Percentiles rank a stretch among this genome's conserved stretches.
These are phyloP conservation scores for Syzygium malaccense DNA, from an alignment of 441 rosid species.

Conservation along the genomic window DNA sequence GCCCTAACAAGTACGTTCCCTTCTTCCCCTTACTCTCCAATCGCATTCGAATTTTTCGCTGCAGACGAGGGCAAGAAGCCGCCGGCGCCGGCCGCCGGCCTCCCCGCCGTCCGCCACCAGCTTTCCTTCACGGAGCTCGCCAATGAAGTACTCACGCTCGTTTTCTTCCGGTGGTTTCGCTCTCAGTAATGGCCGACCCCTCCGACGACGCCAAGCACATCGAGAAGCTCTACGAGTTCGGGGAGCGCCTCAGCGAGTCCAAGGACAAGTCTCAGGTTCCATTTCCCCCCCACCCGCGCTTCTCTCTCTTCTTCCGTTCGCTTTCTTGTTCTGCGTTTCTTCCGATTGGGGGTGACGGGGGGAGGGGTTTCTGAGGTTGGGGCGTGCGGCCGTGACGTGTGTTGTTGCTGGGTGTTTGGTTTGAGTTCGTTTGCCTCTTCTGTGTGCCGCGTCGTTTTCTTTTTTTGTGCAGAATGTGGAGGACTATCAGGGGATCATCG, in stretches of 20 bases:
- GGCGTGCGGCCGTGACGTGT: neutral
- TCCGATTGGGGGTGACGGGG: neutral
- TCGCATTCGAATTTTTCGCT: neutral
- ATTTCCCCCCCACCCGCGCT: neutral
- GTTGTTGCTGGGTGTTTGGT: neutral
- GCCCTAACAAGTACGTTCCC: neutral
- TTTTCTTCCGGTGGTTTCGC: neutral
- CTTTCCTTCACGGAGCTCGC: neutral
- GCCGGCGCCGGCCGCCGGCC: neutral
- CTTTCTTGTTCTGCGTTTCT: conserved; percentile 5
- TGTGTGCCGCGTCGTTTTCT: neutral
- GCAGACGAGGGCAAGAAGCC: neutral
- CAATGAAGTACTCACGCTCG: neutral
- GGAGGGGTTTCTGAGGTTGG: neutral
- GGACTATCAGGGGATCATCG: conserved; percentile 85
- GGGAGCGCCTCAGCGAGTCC: conserved; percentile 86
- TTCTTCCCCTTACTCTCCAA: neutral
- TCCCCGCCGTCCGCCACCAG: neutral
- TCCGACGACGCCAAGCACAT: conserved; percentile 66
- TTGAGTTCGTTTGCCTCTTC: neutral
- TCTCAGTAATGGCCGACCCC: neutral
- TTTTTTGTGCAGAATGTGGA: conserved; percentile 41
- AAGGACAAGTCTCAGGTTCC: conserved; percentile 91
- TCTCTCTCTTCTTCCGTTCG: neutral
- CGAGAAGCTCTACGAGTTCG: conserved; percentile 94